These are phyloP conservation scores for Trichoderma oligosporum DNA, from an alignment of 2,329 filamentous ascomycete genomes.

Conservation along the genomic window DNA sequence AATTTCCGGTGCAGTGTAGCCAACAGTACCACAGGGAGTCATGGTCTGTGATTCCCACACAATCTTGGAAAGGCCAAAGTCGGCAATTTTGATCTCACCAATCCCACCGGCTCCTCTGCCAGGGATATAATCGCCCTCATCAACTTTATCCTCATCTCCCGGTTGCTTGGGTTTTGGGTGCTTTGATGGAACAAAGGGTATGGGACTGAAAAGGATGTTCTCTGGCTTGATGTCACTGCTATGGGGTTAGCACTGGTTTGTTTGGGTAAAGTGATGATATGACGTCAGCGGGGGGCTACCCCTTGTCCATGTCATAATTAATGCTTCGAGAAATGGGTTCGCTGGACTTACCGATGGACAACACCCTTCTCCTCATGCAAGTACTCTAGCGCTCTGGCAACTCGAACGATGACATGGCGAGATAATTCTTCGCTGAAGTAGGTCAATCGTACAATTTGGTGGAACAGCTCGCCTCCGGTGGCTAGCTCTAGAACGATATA, in stretches of 20 bases:
- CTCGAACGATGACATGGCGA: constrained; percentile 89
- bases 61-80: constrained; percentile 95
- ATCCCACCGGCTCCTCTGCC: constrained; percentile 86
- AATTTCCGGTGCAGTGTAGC: constrained; percentile 96
- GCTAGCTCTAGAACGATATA: constrained; percentile 96
- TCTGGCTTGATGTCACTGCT: constrained; percentile 94
- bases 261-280: constrained; percentile 23
- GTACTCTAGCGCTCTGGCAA: constrained; percentile 91
- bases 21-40: constrained; percentile 98
- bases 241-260: constrained; percentile 15
- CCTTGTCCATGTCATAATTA: constrained; percentile 1
- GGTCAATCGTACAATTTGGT: constrained; percentile 95
- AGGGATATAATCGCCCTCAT: constrained; percentile 87
- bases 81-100: constrained; percentile 92
- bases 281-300: constrained; percentile 24
- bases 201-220: constrained; percentile 90
- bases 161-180: constrained; percentile 74
- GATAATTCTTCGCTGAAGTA: constrained; percentile 98
- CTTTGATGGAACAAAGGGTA: constrained; percentile 74
- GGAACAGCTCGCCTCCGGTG: constrained; percentile 93
- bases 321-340: constrained; percentile 13
- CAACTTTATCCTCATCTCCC: constrained; percentile 94
- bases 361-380: constrained; percentile 92
- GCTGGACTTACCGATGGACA: constrained; percentile 77
- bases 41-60: constrained; percentile 98